These are phyloP conservation scores for Cutaneotrichosporon daszewskae DNA, from an alignment of 1,284 basidiomycete species.

Conservation along the genomic window DNA sequence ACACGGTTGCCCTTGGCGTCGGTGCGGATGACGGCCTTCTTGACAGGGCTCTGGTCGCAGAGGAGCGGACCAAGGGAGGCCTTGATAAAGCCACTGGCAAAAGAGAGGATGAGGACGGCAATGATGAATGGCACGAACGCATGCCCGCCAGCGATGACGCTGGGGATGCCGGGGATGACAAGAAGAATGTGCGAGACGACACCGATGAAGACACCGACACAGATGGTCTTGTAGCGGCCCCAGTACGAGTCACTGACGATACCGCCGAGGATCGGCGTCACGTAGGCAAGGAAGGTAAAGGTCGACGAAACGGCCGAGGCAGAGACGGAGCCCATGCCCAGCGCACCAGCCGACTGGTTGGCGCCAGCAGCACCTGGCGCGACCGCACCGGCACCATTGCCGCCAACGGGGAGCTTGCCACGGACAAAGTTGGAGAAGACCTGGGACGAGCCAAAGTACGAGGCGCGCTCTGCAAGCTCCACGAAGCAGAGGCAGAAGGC, in stretches of 20 bases:
- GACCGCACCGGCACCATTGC: slow-evolving; percentile 66
- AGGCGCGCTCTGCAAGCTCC: slow-evolving; percentile 43
- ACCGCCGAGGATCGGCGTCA: slow-evolving; percentile 33
- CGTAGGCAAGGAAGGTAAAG: slow-evolving; percentile 37
- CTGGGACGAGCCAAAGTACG: slow-evolving; percentile 13
- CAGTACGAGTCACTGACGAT: slow-evolving; percentile 59
- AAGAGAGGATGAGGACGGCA: slow-evolving; percentile 42
- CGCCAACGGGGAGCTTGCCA: slow-evolving; percentile 54
- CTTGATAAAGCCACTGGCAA: slow-evolving; percentile 46
- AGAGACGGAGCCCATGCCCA: slow-evolving; percentile 28
- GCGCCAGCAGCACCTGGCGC: slow-evolving; percentile 58
- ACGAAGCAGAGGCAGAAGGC: slow-evolving; percentile 34
- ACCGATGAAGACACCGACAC: slow-evolving; percentile 45
- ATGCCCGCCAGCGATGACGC: slow-evolving; percentile 29
- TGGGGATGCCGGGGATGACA: slow-evolving; percentile 38
- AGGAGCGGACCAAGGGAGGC: slow-evolving; percentile 44
- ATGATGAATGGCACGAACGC: slow-evolving; percentile 40
- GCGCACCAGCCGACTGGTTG: slow-evolving; percentile 55
- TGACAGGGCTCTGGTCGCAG: slow-evolving; percentile 46
- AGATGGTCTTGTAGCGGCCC: slow-evolving; percentile 68
- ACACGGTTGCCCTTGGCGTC: slow-evolving; percentile 41
- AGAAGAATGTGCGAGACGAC: slow-evolving; percentile 38
- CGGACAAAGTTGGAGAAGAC: slow-evolving; percentile 27
- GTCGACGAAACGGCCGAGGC: slow-evolving; percentile 28
- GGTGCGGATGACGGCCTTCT: slow-evolving; percentile 28